A percentile compares a stretch with the other conserved stretches of the same genome.
Conservation (phyloP, 495 filamentous ascomycete species). For the Bacidia rubella region DNA sequence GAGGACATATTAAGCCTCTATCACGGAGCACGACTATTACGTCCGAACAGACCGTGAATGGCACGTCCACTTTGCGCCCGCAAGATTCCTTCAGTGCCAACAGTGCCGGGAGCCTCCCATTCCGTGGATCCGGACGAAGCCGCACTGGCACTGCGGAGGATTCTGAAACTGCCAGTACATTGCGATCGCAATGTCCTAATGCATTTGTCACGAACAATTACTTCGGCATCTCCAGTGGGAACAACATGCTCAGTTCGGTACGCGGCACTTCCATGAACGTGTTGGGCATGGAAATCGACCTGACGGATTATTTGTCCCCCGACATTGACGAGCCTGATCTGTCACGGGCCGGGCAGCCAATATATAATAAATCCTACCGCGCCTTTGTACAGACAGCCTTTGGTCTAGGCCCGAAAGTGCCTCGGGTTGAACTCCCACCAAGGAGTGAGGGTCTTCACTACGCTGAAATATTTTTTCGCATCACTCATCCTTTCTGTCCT, state of each 20-base stretch:
- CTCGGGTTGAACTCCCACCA: conserved; percentile 42
- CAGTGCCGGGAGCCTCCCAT: not conserved
- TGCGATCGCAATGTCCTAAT: conserved; percentile 25
- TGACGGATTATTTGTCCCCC: conserved; percentile 52
- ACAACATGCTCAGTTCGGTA: conserved; percentile 53
- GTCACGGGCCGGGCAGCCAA: conserved; percentile 25
- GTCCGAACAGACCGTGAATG: conserved; percentile 5
- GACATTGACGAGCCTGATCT: conserved; percentile 48
- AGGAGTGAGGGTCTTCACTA: conserved; percentile 45
- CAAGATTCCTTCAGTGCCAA: not conserved
- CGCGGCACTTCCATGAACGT: conserved; percentile 61
- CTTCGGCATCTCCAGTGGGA: conserved; percentile 55
- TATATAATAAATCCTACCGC: conserved; percentile 56
- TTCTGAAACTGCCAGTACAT: not conserved
- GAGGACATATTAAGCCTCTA: conserved; percentile 20
- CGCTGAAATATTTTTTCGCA: conserved; percentile 58
- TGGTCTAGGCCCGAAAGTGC: conserved; percentile 40
- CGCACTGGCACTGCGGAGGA: not conserved
- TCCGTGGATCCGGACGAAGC: not conserved
- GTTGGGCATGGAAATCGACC: conserved; percentile 63
- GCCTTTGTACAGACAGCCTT: conserved; percentile 49
- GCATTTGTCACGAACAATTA: conserved; percentile 52
- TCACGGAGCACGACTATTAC: not conserved
- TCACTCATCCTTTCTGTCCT: conserved; percentile 58
- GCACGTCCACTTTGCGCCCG: not conserved